These are phyloP conservation scores for Teunomyces gatunensis DNA, from an alignment of 805 yeast species.

Conservation along the genomic window DNA sequence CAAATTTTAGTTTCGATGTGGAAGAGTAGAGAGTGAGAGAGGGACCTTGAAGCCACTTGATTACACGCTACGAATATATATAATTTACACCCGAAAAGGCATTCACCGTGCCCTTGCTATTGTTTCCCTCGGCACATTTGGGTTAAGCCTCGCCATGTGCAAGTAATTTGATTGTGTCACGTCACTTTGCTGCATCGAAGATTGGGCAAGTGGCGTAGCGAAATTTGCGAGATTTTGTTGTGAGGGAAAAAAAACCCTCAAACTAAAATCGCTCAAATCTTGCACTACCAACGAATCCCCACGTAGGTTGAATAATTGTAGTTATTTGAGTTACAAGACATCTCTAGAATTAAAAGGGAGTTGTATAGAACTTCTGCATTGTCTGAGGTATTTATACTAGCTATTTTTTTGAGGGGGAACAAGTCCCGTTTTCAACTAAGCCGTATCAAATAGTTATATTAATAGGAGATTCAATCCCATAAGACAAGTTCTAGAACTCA, in stretches of 20 bases:
- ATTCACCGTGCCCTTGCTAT: too few relatives aligned
- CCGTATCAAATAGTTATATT: too few relatives aligned
- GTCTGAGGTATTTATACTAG: too few relatives aligned
- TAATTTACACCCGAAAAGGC: too few relatives aligned
- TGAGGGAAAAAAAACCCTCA: not conserved
- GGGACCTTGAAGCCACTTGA: not conserved
- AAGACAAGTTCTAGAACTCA: too few relatives aligned
- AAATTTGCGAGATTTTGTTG: not conserved
- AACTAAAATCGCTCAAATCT: not conserved
- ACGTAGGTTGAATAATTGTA: not conserved
- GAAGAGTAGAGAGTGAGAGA: not conserved
- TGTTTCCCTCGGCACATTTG: not conserved
- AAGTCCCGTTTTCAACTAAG: too few relatives aligned
- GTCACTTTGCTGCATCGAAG: not conserved
- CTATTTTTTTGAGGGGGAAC: too few relatives aligned
- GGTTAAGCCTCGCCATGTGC: not conserved
- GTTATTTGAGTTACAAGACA: not conserved
- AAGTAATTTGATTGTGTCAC: not conserved
- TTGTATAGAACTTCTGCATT: too few relatives aligned
- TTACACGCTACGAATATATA: too few relatives aligned
- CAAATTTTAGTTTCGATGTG: not conserved
- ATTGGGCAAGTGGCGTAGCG: not conserved
- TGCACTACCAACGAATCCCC: slow-evolving; percentile 2
- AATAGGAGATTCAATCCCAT: too few relatives aligned
- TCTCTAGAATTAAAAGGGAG: too few relatives aligned